Conservation (phyloP, 768 basidiomycete species). For the Pulveroboletus sp. region DNA sequence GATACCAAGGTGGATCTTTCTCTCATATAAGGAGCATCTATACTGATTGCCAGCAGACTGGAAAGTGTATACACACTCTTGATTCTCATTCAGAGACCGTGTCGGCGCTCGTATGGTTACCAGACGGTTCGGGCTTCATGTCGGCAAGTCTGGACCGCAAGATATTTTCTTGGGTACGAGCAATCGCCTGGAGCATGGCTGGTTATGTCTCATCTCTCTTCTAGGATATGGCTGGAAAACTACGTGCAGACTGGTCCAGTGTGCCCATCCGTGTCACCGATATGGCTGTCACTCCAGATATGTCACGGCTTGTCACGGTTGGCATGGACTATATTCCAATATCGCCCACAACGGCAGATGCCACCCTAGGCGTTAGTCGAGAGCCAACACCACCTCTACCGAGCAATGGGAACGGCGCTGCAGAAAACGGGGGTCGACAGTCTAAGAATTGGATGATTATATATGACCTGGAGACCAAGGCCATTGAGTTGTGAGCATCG, state of each 20-base stretch:
- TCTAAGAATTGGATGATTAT: conserved; percentile 68
- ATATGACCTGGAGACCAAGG: conserved; percentile 70
- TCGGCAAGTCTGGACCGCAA: conserved; percentile 86
- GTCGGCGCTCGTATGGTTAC: conserved; percentile 83
- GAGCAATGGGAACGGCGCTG: conserved; percentile 32
- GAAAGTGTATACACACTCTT: conserved; percentile 62
- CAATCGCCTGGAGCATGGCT: neutral
- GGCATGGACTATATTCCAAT: conserved; percentile 54
- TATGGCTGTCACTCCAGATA: conserved; percentile 84
- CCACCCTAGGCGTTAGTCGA: conserved; percentile 30
- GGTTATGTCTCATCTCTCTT: conserved; percentile 11
- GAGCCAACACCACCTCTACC: conserved; percentile 34
- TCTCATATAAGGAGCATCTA: neutral
- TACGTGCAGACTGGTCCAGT: conserved; percentile 65
- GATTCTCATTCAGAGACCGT: conserved; percentile 80
- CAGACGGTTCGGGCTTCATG: conserved; percentile 86
- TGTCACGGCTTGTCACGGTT: conserved; percentile 78
- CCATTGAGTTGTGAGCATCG: conserved; percentile 60
- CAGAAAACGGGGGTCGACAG: conserved; percentile 34
- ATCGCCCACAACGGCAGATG: conserved; percentile 14
- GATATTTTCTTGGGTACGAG: conserved; percentile 77
- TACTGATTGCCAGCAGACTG: conserved; percentile 51
- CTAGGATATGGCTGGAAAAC: conserved; percentile 75
- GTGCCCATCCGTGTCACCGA: conserved; percentile 82
- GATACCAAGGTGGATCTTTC: conserved; percentile 66